phyloP scores from a whole-genome alignment of 176 grass and related monocot species.

The Cenchrus americanus region DNA sequence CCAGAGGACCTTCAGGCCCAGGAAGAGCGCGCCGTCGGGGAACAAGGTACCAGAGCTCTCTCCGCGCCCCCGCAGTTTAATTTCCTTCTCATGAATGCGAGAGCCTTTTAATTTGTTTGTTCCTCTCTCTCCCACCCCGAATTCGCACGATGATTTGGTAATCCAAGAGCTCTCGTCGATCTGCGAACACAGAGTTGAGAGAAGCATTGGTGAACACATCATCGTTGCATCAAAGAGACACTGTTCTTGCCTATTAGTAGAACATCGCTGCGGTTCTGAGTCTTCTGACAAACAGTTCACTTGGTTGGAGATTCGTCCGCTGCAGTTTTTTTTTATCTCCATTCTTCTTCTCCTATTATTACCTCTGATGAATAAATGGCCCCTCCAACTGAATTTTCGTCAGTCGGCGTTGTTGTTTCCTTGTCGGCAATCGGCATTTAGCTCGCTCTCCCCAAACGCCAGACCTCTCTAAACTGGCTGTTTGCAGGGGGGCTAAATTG shows the following conservation, averaged over 20 bases:
- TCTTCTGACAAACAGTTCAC: no score
- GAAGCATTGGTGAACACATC: no score
- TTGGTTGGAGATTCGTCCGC: no score
- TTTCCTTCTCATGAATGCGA: neutral
- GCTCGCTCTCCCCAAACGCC: slow-evolving; percentile 25
- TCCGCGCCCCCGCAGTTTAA: neutral
- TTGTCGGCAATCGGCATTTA: slow-evolving; percentile 41
- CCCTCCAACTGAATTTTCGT: neutral
- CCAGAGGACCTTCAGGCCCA: slow-evolving; percentile 89
- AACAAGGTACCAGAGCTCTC: slow-evolving; percentile 54
- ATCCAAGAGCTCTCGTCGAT: no score
- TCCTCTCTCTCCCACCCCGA: no score
- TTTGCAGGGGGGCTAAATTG: neutral
- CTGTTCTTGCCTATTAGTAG: no score
- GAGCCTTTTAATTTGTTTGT: neutral
- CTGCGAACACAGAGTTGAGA: no score
- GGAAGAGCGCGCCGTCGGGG: slow-evolving; percentile 75
- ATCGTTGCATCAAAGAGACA: no score
- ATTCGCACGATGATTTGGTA: no score
- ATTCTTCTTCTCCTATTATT: neutral
- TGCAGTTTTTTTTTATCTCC: no score
- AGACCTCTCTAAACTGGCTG: neutral
- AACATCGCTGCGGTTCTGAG: no score
- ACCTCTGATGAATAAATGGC: neutral
- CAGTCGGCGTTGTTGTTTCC: slow-evolving; percentile 7